These are phyloP conservation scores for Puccinia horiana DNA, from an alignment of 1,284 basidiomycete genomes.

Conservation along the genomic window DNA sequence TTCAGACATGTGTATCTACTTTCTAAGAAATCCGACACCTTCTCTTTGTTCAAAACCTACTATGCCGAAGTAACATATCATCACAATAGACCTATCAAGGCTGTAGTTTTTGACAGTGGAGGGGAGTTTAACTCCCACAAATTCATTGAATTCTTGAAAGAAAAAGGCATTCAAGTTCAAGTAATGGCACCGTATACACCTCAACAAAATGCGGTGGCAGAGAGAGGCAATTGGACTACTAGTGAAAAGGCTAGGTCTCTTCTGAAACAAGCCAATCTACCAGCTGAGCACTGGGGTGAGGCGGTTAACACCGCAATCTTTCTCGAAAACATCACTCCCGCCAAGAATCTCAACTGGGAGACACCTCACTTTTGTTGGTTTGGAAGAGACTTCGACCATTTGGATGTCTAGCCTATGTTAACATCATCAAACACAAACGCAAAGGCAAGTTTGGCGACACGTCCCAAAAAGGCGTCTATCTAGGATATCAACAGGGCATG, in stretches of 20 bases:
- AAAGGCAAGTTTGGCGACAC: constrained; percentile 20
- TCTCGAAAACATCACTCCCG: constrained; percentile 58
- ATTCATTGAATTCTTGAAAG: not conserved
- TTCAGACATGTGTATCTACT: constrained; percentile 1
- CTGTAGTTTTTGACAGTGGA: not conserved
- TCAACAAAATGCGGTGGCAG: not conserved
- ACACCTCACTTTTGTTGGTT: not conserved
- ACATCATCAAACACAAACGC: not conserved
- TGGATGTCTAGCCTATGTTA: constrained; percentile 15
- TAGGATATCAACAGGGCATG: not conserved
- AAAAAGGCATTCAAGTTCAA: constrained; percentile 5
- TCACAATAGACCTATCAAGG: not conserved
- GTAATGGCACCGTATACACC: constrained; percentile 11
- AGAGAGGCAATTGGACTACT: constrained; percentile 11
- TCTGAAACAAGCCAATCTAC: constrained; percentile 25
- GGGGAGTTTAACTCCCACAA: not conserved
- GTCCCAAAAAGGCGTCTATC: not conserved
- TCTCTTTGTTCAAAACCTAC: not conserved
- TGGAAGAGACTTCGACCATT: not conserved
- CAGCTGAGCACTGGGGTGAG: constrained; percentile 56
- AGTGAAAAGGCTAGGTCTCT: not conserved
- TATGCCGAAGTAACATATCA: not conserved
- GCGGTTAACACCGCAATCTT: constrained; percentile 56
- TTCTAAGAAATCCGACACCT: not conserved
- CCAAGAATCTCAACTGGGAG: not conserved